Base-by-base conservation (phyloP, 2,329 filamentous ascomycete species). In the Dothideomycetidae sp. region DNA sequence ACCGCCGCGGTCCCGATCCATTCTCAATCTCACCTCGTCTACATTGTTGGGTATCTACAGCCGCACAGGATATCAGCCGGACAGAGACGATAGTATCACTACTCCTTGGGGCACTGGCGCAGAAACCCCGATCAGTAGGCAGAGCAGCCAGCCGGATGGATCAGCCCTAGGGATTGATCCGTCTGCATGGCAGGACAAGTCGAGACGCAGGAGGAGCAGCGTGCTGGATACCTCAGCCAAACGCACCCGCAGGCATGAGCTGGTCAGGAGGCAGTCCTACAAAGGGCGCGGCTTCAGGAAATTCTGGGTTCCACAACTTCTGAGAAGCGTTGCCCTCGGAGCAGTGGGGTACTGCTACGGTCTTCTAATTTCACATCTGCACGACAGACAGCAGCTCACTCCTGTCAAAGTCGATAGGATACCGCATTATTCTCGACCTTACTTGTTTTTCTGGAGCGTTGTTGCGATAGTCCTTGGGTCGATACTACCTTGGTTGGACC, bases 21-120 rank as follows among this genome's bases (percentile, higher is more conserved):
- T 84, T 40, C 65, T 85, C 52, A 93, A 94, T 54, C 69, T 98
- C 42, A 93, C 84, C 3, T 78, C 81, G 7, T 86, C 84, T 2
- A 93, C 90, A 0, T 71, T 98, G 4, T 81, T 80, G 48, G 88
- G 90, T 38, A 98, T 98, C 51, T 98, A 93, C 64, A 77, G 76
- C 9, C 75, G 75, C 5, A 72, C 73, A 1, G 68, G 70, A 19
- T 70, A 70, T 31, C 58, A 59, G 45, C 60, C 69, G 46, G 57
- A 64, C 37, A 50, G 50, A 42, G 73, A 74, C 46, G 75, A 77
- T 44, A 41, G 43, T 3, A 42, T 29, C 13, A 55, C 53, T 16
- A 85, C 79, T 9, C 83, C 83, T 2, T 90, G 79, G 78, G 82
- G 79, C 15, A 81, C 76, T 0, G 83, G 82, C 23, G 72, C 79